Base-by-base conservation (phyloP, 352 stramenopile genomes). In the Lagenidium sp. region DNA sequence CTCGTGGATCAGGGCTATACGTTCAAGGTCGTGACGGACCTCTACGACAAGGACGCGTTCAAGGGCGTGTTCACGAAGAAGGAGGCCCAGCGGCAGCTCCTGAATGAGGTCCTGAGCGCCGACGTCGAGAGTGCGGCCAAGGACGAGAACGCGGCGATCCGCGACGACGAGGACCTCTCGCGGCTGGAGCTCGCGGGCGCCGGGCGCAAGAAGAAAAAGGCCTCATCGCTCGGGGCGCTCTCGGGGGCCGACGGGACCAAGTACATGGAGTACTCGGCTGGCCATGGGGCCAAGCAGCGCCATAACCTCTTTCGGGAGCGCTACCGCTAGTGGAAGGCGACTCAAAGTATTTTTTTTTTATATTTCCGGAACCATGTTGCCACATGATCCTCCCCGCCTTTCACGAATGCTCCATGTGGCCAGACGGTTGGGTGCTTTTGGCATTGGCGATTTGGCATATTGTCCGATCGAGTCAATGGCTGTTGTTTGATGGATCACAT, bases 1-100 rank as follows among this genome's bases (percentile, higher is more conserved):
- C 80, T 99, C 16, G 96, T 99, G 47, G 96, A 99, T 67, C 97
- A 99, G 62, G 97, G 97, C 39, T 99, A 99, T 66, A 99, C 96
- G 18, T 99, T 99, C 71, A 99, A 99, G 74, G 97, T 99, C 47
- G 93, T 98, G 28, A 97, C 90, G 21, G 95, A 97, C 40, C 71
- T 98, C 6, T 96, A 86, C 39, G 76, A 92, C 51, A 74, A 63
- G 23, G 58, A 80, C 0, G 77, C 68, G 26, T 92, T 92, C 53
- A 36, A 87, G 48, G 79, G 79, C 13, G 79, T 89, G 22, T 89
- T 85, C 50, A 86, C 79, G 22, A 68, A 65, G 30, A 92, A 92
- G 41, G 79, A 88, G 29, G 73, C 76, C 25, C 79, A 91, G 50
- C 72, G 73, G 3, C 62, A 81, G 44, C 41, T 91, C 29, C 57